These are phyloP conservation scores for Agapanthus africanus DNA, from an alignment of 106 monocot genomes.

Conservation along the genomic window DNA sequence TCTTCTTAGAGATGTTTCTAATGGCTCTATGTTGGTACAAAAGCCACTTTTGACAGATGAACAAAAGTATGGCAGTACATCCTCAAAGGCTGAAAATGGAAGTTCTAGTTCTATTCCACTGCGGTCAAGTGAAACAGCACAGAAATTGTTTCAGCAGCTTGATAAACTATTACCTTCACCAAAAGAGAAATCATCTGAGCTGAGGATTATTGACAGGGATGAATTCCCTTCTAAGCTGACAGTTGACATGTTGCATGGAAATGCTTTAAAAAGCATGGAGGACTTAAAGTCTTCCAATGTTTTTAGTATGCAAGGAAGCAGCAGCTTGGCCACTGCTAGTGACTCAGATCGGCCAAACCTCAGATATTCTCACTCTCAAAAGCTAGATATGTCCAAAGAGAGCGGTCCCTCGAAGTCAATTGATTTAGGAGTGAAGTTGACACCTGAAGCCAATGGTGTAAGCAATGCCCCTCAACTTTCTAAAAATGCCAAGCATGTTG, in stretches of 20 bases:
- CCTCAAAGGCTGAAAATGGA: neutral
- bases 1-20: neutral
- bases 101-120: conserved; percentile 14
- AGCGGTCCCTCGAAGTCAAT: conserved; percentile 4
- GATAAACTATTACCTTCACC: conserved; percentile 60
- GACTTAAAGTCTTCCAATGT: conserved; percentile 14
- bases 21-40: conserved; percentile 24
- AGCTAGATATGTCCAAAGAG: conserved; percentile 8
- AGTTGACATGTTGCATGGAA: conserved; percentile 30
- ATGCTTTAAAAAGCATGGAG: conserved; percentile 31
- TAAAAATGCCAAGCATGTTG: conserved; percentile 1
- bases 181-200: conserved; percentile 40
- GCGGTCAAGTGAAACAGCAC: conserved; percentile 58
- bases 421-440: conserved; percentile 18
- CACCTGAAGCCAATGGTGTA: conserved; percentile 14
- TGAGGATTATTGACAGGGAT: conserved; percentile 26
- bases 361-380: conserved; percentile 1
- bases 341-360: neutral
- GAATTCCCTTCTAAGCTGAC: conserved; percentile 43
- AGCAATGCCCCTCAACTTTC: neutral
- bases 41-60: conserved; percentile 18
- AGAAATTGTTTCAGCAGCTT: conserved; percentile 62
- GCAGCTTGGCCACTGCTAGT: neutral
- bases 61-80: neutral
- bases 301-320: conserved; percentile 6